Evolutionary conservation across 1,284 basidiomycete genomes (phyloP).

Genomic region (Ceratobasidium sp.): DNA sequence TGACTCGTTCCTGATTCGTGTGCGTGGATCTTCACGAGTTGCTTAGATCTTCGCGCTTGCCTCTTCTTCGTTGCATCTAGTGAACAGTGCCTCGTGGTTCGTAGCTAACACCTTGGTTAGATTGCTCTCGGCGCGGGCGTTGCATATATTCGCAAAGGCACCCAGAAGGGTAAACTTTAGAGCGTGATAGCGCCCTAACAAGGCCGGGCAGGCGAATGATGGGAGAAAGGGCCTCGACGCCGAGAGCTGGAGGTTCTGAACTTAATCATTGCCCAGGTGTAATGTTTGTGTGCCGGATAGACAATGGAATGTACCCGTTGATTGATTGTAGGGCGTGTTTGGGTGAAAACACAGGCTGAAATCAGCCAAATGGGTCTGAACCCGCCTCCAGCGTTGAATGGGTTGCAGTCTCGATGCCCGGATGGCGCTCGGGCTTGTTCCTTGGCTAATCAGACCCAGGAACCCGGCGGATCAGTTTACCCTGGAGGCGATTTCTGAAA

Average conservation of each 20-base stretch:
- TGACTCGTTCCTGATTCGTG: constrained; percentile 9
- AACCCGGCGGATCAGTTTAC: constrained; percentile 20
- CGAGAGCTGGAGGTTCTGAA: neutral
- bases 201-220: neutral
- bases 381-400: neutral
- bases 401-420: neutral
- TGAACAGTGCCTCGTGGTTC: too few relatives aligned
- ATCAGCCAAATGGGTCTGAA: neutral
- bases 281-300: neutral
- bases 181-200: neutral
- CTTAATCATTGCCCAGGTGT: neutral
- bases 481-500: neutral
- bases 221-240: neutral
- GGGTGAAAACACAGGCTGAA: neutral
- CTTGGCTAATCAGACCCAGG: neutral
- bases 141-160: constrained; percentile 63
- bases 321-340: neutral
- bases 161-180: constrained; percentile 62
- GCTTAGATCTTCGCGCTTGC: neutral
- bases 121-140: constrained; percentile 62
- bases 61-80: neutral
- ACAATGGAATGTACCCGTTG: neutral
- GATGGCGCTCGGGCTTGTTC: neutral
- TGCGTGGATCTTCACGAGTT: neutral
- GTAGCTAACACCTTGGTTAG: constrained; percentile 49